A percentile compares a stretch with the other conserved stretches of the same genome.
Evolutionary conservation across 2,329 filamentous ascomycete genomes (phyloP).

Genomic region (Setomelanomma holmii): DNA sequence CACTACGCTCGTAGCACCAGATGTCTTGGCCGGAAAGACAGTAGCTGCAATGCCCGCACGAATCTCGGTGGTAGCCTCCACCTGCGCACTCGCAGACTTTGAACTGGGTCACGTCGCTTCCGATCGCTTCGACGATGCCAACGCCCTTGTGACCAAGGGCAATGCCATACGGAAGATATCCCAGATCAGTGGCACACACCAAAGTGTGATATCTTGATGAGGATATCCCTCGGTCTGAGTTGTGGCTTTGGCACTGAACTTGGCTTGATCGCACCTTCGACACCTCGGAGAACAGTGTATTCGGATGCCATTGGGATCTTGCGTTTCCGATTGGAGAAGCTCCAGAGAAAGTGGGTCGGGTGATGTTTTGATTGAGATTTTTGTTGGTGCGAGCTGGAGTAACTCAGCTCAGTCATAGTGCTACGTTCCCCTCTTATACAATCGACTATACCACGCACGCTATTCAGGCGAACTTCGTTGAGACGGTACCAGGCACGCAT

Average conservation of each 20-base stretch:
- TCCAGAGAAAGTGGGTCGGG: background rate
- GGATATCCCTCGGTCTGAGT: conserved; percentile 23
- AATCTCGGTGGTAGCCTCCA: conserved; percentile 49
- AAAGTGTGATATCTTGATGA: conserved; percentile 27
- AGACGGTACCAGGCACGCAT: background rate
- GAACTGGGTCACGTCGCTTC: conserved; percentile 23
- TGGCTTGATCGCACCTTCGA: conserved; percentile 18
- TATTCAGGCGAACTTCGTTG: no score
- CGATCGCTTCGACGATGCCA: conserved; percentile 46
- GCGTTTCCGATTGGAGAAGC: background rate
- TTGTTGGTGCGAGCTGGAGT: background rate
- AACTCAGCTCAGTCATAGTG: background rate
- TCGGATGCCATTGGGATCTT: conserved; percentile 5
- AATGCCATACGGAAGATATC: conserved; percentile 20
- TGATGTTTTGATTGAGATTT: background rate
- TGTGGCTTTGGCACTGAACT: conserved; percentile 6
- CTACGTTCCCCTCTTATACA: background rate
- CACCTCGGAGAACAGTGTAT: conserved; percentile 21
- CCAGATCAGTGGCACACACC: conserved; percentile 24
- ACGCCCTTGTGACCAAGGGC: conserved; percentile 52
- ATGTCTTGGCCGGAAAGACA: conserved; percentile 41
- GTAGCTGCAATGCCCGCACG: conserved; percentile 40
- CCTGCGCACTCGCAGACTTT: conserved; percentile 43
- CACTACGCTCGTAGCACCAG: conserved; percentile 45
- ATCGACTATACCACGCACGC: no score